Conservation (phyloP, 164 flowering plant genomes). For the Cinnamomum chago region DNA sequence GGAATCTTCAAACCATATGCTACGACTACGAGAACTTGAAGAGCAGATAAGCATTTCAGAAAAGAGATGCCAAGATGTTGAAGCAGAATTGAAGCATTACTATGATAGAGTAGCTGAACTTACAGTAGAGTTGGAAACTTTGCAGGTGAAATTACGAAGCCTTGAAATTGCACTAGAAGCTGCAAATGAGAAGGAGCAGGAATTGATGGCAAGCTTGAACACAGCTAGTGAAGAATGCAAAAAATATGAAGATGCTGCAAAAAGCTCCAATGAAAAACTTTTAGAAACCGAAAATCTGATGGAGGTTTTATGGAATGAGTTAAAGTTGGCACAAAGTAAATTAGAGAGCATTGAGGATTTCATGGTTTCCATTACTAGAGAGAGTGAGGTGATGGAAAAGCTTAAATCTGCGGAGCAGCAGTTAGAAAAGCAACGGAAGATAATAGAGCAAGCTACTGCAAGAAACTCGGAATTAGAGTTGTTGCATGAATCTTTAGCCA, state of each 20-base stretch:
- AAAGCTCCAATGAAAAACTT: slow-evolving; percentile 39
- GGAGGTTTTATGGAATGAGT: slow-evolving; percentile 46
- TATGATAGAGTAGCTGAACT: slow-evolving; percentile 51
- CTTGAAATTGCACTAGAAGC: slow-evolving; percentile 56
- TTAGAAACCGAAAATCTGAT: slow-evolving; percentile 53
- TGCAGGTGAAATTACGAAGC: slow-evolving; percentile 41
- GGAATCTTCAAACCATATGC: slow-evolving; percentile 51
- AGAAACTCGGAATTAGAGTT: slow-evolving; percentile 51
- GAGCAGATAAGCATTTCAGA: slow-evolving; percentile 55
- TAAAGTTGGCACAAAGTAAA: slow-evolving; percentile 43
- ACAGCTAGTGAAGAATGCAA: slow-evolving; percentile 51
- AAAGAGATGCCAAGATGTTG: slow-evolving; percentile 46
- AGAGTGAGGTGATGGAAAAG: slow-evolving; percentile 53
- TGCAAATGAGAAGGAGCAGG: slow-evolving; percentile 60
- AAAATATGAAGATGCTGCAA: slow-evolving; percentile 43
- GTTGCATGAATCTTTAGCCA: slow-evolving; percentile 37
- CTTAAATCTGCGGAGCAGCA: slow-evolving; percentile 61
- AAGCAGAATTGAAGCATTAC: slow-evolving; percentile 44
- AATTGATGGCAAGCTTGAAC: slow-evolving; percentile 43
- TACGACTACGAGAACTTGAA: slow-evolving; percentile 64
- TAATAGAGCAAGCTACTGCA: slow-evolving; percentile 45
- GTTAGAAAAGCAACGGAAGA: slow-evolving; percentile 40
- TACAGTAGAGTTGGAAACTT: slow-evolving; percentile 50
- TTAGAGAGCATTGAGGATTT: slow-evolving; percentile 57
- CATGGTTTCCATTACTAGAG: slow-evolving; percentile 47